phyloP scores from a whole-genome alignment of 495 filamentous ascomycete species.

The Endocarpon pusillum region DNA sequence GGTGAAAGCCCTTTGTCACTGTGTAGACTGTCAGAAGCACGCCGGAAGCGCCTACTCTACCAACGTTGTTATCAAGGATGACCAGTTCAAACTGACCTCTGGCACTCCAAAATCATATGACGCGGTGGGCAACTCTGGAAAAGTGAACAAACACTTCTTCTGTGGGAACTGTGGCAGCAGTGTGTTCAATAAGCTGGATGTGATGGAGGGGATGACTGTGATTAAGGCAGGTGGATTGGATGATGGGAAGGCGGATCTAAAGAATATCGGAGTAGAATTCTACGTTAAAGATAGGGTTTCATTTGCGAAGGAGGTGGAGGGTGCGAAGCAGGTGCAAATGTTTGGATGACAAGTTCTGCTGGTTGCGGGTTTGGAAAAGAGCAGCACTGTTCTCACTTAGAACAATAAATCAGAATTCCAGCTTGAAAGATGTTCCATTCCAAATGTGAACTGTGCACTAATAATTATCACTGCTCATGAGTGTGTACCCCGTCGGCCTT shows the following conservation, averaged over 20 bases:
- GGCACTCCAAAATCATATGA: conserved; percentile 24
- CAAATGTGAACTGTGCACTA: too few relatives aligned
- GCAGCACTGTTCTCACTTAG: too few relatives aligned
- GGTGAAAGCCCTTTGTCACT: conserved; percentile 28
- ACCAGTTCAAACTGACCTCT: background rate
- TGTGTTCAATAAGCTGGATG: conserved; percentile 29
- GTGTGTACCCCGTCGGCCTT: too few relatives aligned
- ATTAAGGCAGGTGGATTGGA: conserved; percentile 28
- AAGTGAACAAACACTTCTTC: conserved; percentile 34
- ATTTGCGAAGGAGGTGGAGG: conserved; percentile 19
- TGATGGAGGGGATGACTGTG: conserved; percentile 27
- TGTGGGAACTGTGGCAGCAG: conserved; percentile 26
- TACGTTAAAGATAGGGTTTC: conserved; percentile 26
- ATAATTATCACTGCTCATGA: too few relatives aligned
- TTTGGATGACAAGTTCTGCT: conserved; percentile 7
- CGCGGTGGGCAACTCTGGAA: conserved; percentile 20
- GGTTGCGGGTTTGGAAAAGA: too few relatives aligned
- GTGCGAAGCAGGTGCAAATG: conserved; percentile 26
- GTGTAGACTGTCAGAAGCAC: conserved; percentile 32
- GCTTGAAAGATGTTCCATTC: too few relatives aligned
- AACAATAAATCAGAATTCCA: too few relatives aligned
- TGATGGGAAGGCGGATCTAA: conserved; percentile 18
- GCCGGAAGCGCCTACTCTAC: too few relatives aligned
- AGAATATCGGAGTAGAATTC: conserved; percentile 27
- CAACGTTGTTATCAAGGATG: conserved; percentile 1